Base-by-base conservation (phyloP, 345 rosid species). In the Anacardium occidentale region DNA sequence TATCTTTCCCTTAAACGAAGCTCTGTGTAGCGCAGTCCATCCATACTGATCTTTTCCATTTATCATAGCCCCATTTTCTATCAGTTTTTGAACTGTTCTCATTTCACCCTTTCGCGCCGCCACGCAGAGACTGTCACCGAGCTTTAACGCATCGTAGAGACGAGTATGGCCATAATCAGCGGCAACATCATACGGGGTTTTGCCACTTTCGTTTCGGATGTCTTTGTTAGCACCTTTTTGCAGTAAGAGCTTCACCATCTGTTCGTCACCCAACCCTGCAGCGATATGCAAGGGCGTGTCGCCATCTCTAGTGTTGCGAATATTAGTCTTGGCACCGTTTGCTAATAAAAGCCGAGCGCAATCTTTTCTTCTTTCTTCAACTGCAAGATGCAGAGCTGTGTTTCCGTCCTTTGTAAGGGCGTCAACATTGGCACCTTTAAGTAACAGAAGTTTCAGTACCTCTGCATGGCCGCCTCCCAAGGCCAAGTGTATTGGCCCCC, bases 1-100 rank as follows among this genome's bases (percentile, higher is more conserved):
- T 0, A 56, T 61, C 12, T 66, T 79, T 1, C 94, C 94, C 56
- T 87, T 89, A 62, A 87, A 89, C 6, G 87, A 76, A 1, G 87
- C 88, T 57, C 94, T 79, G 40, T 89, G 94, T 62, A 89, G 75
- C 0, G 91, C 90, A 0, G 90, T 89, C 93, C 91, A 89, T 22
- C 93, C 91, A 37, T 87, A 82, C 54, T 83, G 89, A 68, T 89
- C 90, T 12, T 76, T 70, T 2, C 89, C 87, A 9, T 83, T 83
- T 52, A 87, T 78, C 0, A 73, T 63, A 0, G 90, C 94, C 13
- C 94, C 94, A 34, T 72, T 74, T 70, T 87, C 86, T 3, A 85
- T 70, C 68, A 85, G 54, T 65, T 75, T 74, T 18, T 69, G 73
- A 25, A 89, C 69, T 2, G 68, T 56, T 56, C 83, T 78, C 48